phyloP scores from a whole-genome alignment of 768 basidiomycete species.

The Tephrocybe rancida region DNA sequence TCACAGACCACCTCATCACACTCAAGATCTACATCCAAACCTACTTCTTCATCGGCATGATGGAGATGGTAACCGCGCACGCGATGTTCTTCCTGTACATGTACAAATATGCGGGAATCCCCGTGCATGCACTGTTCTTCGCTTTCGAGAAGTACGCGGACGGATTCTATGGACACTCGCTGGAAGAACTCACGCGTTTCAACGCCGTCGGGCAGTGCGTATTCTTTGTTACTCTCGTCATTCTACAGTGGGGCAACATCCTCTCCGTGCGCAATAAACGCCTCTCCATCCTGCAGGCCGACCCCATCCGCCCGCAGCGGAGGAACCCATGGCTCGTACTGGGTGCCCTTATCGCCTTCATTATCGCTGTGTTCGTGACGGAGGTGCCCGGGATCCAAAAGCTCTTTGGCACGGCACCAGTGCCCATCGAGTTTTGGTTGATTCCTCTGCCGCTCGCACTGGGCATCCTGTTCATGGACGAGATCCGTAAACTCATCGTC shows the following conservation, averaged over 20 bases:
- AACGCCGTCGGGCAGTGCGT: slow-evolving; percentile 44
- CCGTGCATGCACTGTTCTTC: slow-evolving; percentile 39
- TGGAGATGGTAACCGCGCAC: slow-evolving; percentile 16
- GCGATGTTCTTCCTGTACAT: slow-evolving; percentile 39
- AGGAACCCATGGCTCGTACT: slow-evolving; percentile 34
- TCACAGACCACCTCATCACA: slow-evolving; percentile 16
- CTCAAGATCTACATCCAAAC: slow-evolving; percentile 15
- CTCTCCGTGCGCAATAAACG: slow-evolving; percentile 46
- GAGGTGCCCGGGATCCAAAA: slow-evolving; percentile 42
- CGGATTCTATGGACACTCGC: slow-evolving; percentile 36
- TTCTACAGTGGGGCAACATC: slow-evolving; percentile 42
- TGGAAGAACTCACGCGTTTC: slow-evolving; percentile 30
- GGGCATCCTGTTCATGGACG: slow-evolving; percentile 41
- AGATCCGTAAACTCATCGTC: slow-evolving; percentile 44
- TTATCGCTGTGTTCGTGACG: slow-evolving; percentile 42
- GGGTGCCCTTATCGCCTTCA: slow-evolving; percentile 24
- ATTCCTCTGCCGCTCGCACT: slow-evolving; percentile 45
- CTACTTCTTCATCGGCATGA: slow-evolving; percentile 16
- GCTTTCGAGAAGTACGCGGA: slow-evolving; percentile 41
- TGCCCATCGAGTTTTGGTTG: slow-evolving; percentile 49
- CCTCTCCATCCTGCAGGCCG: slow-evolving; percentile 40
- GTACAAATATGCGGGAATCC: slow-evolving; percentile 33
- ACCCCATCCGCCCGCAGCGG: slow-evolving; percentile 48
- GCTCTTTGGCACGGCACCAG: slow-evolving; percentile 43
- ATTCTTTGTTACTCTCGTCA: slow-evolving; percentile 38